Percentiles rank a stretch among this genome's conserved stretches.
These are phyloP conservation scores for Coniferiporia weirii DNA, from an alignment of 1,284 basidiomycete species.

Conservation along the genomic window DNA sequence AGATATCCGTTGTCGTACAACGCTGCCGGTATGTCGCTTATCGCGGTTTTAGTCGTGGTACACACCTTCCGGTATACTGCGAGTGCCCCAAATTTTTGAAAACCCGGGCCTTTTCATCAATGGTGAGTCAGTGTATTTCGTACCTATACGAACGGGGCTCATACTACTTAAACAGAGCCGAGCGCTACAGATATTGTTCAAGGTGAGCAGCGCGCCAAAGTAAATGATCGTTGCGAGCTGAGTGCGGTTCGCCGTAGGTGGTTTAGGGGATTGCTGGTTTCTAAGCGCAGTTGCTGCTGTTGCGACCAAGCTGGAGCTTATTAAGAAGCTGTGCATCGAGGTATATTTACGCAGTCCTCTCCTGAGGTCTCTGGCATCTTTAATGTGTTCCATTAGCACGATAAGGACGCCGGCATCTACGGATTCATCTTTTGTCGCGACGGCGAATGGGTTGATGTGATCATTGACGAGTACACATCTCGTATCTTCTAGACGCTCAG, in stretches of 20 bases:
- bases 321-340: conserved; percentile 47
- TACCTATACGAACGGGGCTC: background rate
- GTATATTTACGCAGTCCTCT: conserved; percentile 25
- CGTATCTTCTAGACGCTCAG: background rate
- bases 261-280: conserved; percentile 47
- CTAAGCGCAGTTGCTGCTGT: conserved; percentile 43
- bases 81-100: conserved; percentile 41
- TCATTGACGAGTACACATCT: conserved; percentile 46
- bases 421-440: conserved; percentile 52
- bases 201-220: conserved; percentile 23
- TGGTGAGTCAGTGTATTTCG: conserved; percentile 24
- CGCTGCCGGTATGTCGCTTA: no score
- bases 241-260: background rate
- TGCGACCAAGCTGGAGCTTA: conserved; percentile 33
- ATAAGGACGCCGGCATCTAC: conserved; percentile 46
- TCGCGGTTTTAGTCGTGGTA: background rate
- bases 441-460: conserved; percentile 32
- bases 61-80: conserved; percentile 36
- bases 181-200: conserved; percentile 35
- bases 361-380: background rate
- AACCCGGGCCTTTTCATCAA: conserved; percentile 40
- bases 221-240: background rate
- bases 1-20: no score
- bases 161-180: conserved; percentile 3
- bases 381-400: conserved; percentile 30